Evolutionary conservation across 2,329 filamentous ascomycete genomes (phyloP).

Genomic region (Neurospora sp.): DNA sequence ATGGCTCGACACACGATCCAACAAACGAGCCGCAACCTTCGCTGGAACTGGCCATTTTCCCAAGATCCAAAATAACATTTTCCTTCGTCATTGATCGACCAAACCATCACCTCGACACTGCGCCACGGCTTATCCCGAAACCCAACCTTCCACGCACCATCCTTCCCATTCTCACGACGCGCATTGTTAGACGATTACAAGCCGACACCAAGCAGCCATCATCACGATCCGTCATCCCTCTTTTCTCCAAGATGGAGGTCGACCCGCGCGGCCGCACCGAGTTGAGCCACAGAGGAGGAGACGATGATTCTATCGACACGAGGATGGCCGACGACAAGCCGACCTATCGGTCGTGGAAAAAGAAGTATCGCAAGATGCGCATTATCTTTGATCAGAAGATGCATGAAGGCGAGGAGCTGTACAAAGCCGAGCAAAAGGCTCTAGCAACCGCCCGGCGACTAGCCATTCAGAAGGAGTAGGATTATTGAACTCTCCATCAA

Average conservation of each 20-base stretch:
- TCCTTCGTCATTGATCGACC: not conserved
- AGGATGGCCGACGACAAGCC: conserved; percentile 34
- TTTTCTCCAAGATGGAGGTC: conserved; percentile 20
- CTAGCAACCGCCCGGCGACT: conserved; percentile 73
- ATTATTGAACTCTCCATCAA: not conserved
- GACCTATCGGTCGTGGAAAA: conserved; percentile 65
- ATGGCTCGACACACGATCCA: not conserved
- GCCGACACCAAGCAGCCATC: not conserved
- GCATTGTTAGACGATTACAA: not conserved
- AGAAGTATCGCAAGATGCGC: conserved; percentile 93
- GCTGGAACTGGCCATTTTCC: not conserved
- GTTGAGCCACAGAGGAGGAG: conserved; percentile 32
- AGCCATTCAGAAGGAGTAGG: conserved; percentile 87
- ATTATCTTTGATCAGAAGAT: conserved; percentile 68
- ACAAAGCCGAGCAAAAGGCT: conserved; percentile 72
- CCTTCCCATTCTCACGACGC: not conserved
- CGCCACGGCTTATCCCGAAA: not conserved
- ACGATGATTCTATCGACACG: conserved; percentile 24
- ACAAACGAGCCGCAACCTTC: not conserved
- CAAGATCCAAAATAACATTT: not conserved
- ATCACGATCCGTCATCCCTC: not conserved
- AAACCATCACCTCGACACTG: not conserved
- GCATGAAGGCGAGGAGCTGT: conserved; percentile 72
- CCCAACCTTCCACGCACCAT: not conserved
- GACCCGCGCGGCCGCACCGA: conserved; percentile 18